phyloP scores from a whole-genome alignment of 805 yeast species.

The Lachancea thermotolerans region DNA sequence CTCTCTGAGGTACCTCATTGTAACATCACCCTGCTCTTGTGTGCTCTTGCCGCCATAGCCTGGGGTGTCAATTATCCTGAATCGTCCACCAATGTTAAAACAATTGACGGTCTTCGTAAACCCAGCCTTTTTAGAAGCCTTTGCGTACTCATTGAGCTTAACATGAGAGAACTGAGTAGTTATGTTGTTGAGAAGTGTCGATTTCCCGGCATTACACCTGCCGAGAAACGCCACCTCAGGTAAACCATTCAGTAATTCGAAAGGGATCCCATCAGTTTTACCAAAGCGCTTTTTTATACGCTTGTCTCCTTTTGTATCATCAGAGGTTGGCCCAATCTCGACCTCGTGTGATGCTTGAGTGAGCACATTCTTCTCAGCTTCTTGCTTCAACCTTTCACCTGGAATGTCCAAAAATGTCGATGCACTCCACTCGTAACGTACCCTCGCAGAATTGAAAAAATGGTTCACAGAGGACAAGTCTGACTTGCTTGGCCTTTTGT shows the following conservation, averaged over 20 bases:
- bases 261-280: conserved; percentile 23
- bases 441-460: conserved; percentile 43
- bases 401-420: conserved; percentile 51
- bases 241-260: conserved; percentile 32
- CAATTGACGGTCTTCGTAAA: conserved; percentile 59
- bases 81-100: conserved; percentile 55
- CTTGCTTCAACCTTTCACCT: conserved; percentile 18
- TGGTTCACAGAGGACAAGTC: conserved; percentile 27
- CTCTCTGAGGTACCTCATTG: conserved; percentile 52
- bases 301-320: neutral
- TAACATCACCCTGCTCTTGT: conserved; percentile 60
- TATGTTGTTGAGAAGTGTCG: conserved; percentile 62
- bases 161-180: conserved; percentile 36
- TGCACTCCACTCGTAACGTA: conserved; percentile 55
- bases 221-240: conserved; percentile 80
- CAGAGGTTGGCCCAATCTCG: conserved; percentile 5
- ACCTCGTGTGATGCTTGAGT: conserved; percentile 4
- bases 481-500: conserved; percentile 15
- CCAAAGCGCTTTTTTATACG: conserved; percentile 27
- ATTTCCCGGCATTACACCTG: conserved; percentile 81
- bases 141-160: conserved; percentile 39
- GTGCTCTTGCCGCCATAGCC: conserved; percentile 80
- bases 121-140: conserved; percentile 49
- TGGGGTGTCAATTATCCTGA: conserved; percentile 77
- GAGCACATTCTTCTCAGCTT: conserved; percentile 9